Percentiles rank a stretch among this genome's conserved stretches.
phyloP scores from a whole-genome alignment of 192 early-diverging fungal genomes.

The Chytriomyces hyalinus region DNA sequence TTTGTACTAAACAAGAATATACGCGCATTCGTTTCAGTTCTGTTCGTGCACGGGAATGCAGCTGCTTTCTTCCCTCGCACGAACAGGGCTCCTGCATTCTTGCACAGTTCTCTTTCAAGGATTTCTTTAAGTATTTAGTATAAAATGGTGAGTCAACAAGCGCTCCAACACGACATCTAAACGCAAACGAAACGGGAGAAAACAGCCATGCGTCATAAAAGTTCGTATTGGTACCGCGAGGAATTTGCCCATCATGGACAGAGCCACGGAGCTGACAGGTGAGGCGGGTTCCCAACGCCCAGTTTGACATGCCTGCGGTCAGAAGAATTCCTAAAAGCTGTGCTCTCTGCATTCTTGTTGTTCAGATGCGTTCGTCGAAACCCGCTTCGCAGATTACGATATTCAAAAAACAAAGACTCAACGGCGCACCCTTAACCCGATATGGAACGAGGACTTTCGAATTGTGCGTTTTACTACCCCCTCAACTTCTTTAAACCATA shows the following conservation, averaged over 20 bases:
- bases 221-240: conserved; percentile 71
- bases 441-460: conserved; percentile 84
- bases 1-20: too few relatives aligned
- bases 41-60: too few relatives aligned
- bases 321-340: neutral
- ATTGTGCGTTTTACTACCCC: conserved; percentile 49
- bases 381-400: conserved; percentile 76
- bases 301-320: neutral
- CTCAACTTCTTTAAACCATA: neutral
- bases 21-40: too few relatives aligned
- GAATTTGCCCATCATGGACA: conserved; percentile 85
- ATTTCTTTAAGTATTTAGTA: too few relatives aligned
- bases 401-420: conserved; percentile 66
- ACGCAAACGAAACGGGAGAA: too few relatives aligned
- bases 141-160: too few relatives aligned
- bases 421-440: conserved; percentile 75
- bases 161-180: too few relatives aligned
- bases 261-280: conserved; percentile 75
- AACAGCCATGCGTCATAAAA: conserved; percentile 77
- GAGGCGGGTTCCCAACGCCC: neutral
- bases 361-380: conserved; percentile 81
- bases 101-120: too few relatives aligned
- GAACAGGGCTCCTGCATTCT: too few relatives aligned
- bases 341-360: conserved; percentile 29
- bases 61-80: too few relatives aligned